Base-by-base conservation (phyloP, 768 basidiomycete genomes). In the Mycena galopus region DNA sequence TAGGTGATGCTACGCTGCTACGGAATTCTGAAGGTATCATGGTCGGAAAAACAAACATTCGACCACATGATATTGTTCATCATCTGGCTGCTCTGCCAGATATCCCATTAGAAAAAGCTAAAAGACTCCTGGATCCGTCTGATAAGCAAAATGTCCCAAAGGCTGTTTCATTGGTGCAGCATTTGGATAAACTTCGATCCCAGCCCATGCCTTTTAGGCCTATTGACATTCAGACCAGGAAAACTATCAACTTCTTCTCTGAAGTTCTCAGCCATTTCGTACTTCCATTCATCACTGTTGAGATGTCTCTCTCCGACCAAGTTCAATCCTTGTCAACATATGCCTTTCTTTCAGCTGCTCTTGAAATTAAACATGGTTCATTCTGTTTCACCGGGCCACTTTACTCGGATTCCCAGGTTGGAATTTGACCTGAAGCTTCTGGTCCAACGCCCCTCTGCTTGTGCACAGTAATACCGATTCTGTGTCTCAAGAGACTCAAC, bases 91-190 rank as follows among this genome's bases (percentile, higher is more conserved):
- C 8, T 4, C 23, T 53, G n/a, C 23, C 29, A 32, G 56, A 65
- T 12, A 58, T 73, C 17, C 55, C 37, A 25, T 12, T 21, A 23
- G 56, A 75, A 19, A 35, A 70, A 27, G 69, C 67, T 21, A 21
- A 59, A 3, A 14, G 30, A 6, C 69, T 78, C 10, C 72, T 79
- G 25, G 59, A 72, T 51, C 69, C 78, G 14, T 56, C 73, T 4
- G 74, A 74, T 32, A 74, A 71, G 17, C 77, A 78, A 66, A 78
- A 78, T 71, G 76, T 78, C 23, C 75, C 69, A 47, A 74, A 77
- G 53, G 75, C 75, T 58, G 75, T 77, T 1, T 50, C 35, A 7
- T 55, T 77, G 11, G 21, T 75, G 19, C 73, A 81, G 47, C 29
- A 39, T 6, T 17, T 59, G 12, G 12, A 6, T 5, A 39, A 59